Base-by-base conservation (phyloP, 768 basidiomycete genomes). In the Macrolepiota albuminosa region DNA sequence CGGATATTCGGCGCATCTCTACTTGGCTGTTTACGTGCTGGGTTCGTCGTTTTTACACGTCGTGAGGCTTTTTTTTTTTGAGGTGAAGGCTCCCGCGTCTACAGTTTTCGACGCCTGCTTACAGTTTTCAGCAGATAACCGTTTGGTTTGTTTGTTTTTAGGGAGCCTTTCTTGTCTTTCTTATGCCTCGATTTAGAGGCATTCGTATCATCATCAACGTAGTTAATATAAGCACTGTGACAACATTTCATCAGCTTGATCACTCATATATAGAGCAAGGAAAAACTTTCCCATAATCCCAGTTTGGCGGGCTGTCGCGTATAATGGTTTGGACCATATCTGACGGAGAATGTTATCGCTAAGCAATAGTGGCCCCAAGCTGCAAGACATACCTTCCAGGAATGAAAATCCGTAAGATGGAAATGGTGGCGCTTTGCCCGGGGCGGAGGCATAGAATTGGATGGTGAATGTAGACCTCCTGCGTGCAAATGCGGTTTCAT, bases 361-460 rank as follows among this genome's bases (percentile, higher is more conserved):
- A 49, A 51, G 10, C 24, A 69, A 68, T 11, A 21, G 70, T 71
- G 51, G 71, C 71, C 58, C 13, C 49, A 53, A 29, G 8, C 40
- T 9, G 45, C 6, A 21, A 29, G 6, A 61, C 68, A 60, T 65
- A 65, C 69, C 71, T 59, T 79, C 71, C 9, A 83, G 63, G 63
- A 83, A 80, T 0, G 70, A 65, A 56, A 82, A 76, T 1, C 80
- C 82, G 18, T 68, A 66, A 6, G 65, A 58, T 2, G 82, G 82
- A 68, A 73, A 83, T 0, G 79, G 80, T 2, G 80, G 77, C 0
- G 59, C 56, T 16, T 68, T 59, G 39, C 66, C 71, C 0, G 63
- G 55, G 2, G 78, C 73, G 0, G 78, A 80, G 0, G 79, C 80
- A 65, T 84, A 82, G 60, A 83, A 72, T 65, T 83, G 82, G 55